A percentile compares a stretch with the other conserved stretches of the same genome.
Evolutionary conservation across 805 yeast genomes (phyloP).

Genomic region (Lipomyces mesembrius): DNA sequence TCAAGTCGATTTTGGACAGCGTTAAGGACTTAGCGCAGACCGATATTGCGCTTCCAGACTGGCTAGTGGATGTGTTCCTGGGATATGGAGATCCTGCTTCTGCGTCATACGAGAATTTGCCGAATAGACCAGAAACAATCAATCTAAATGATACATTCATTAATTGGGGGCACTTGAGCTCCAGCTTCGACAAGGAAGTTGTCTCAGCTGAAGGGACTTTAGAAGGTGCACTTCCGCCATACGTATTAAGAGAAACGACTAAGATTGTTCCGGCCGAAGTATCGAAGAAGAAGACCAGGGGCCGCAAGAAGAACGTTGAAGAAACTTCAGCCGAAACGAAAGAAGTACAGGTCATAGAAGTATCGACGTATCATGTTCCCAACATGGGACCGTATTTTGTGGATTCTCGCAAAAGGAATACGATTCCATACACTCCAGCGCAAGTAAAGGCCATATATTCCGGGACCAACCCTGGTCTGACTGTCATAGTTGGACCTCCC

Average conservation of each 20-base stretch:
- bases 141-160: constrained; percentile 41
- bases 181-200: constrained; percentile 35
- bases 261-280: background rate
- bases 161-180: constrained; percentile 38
- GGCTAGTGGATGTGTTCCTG: constrained; percentile 47
- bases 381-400: constrained; percentile 36
- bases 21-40: constrained; percentile 15
- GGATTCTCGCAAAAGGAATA: constrained; percentile 27
- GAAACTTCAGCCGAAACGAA: constrained; percentile 8
- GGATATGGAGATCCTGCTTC: constrained; percentile 44
- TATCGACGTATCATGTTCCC: constrained; percentile 23
- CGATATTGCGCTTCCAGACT: constrained; percentile 43
- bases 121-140: constrained; percentile 28
- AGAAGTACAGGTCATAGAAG: constrained; percentile 24
- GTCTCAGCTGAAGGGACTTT: constrained; percentile 19
- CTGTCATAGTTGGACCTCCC: constrained; percentile 76
- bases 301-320: constrained; percentile 13
- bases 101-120: constrained; percentile 25
- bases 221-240: constrained; percentile 29
- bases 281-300: constrained; percentile 7
- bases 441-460: constrained; percentile 44
- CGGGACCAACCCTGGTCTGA: constrained; percentile 53
- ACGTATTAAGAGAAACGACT: constrained; percentile 15
- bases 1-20: constrained; percentile 38
- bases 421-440: constrained; percentile 34